A percentile compares a stretch with the other conserved stretches of the same genome.
Evolutionary conservation across 768 basidiomycete species (phyloP).

Genomic region (Lactifluus volemus): DNA sequence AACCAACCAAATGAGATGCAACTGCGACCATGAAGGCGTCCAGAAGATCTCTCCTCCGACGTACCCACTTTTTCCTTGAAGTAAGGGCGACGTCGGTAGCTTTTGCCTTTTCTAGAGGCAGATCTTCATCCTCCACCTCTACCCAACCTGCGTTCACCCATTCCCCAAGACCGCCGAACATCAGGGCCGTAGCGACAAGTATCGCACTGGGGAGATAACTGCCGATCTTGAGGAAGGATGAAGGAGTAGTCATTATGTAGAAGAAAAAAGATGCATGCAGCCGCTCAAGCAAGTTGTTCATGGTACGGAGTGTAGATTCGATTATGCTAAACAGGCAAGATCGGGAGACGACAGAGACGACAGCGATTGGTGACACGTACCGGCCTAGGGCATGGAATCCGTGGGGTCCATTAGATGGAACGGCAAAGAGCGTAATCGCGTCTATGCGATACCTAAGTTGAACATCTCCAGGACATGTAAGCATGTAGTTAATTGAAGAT

Average conservation of each 20-base stretch:
- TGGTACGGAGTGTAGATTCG: constrained; percentile 82
- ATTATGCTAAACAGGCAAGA: constrained; percentile 42
- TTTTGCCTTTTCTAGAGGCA: background rate
- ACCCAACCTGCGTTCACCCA: constrained; percentile 67
- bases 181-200: constrained; percentile 75
- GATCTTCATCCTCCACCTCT: constrained; percentile 8
- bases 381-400: constrained; percentile 90
- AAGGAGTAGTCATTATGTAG: constrained; percentile 65
- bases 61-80: constrained; percentile 31
- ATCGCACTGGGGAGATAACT: constrained; percentile 84
- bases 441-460: constrained; percentile 79
- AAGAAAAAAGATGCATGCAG: constrained; percentile 98
- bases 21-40: constrained; percentile 44
- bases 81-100: background rate
- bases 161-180: constrained; percentile 67
- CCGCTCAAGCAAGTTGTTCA: constrained; percentile 91
- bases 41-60: constrained; percentile 46
- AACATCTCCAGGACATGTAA: background rate
- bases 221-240: constrained; percentile 81
- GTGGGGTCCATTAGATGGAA: constrained; percentile 86
- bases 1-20: constrained; percentile 48
- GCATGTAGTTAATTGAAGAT: background rate
- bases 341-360: background rate
- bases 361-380: constrained; percentile 33
- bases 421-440: constrained; percentile 82